Evolutionary conservation across 352 stramenopile genomes (phyloP), one percentile per base, ranked within the genome.

Genomic region (Thraustotheca clavata): DNA sequence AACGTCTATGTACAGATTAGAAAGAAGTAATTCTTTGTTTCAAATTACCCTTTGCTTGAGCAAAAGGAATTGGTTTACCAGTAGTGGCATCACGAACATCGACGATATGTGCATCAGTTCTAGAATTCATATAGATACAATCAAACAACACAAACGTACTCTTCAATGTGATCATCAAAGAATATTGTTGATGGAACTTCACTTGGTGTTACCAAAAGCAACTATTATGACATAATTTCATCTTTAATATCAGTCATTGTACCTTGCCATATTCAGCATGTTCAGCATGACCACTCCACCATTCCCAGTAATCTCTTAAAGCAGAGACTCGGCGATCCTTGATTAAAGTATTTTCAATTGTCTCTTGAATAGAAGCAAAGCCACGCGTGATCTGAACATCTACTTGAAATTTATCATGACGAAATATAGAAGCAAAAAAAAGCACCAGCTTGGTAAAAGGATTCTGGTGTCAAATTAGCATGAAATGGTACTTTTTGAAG

Each of bases 221-320:
- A 40, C 16, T n/a, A 31, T 32, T 60, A 3, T 38, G 5, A 16
- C 20, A 35, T 27, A 26, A 63, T 24, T 22, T 9, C 29, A 31
- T 16, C 67, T 7, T 7, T 14, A 16, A 48, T 31, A 31, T 24
- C 27, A 31, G n/a, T 54, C 18, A 14, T 9, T 46, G 29, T 69
- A 69, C 43, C 66, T 71, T 94, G 50, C 84, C 84, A 67, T 88
- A 91, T 62, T 89, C 79, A 33, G 71, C 74, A 38, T 73, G 62
- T 62, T 94, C 84, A 29, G 79, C 84, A 62, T 94, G 84, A 3
- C 80, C 76, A 40, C 80, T 89, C 83, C 83, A 92, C 80, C 81
- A 91, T 68, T 92, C 83, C 77, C 78, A 92, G 69, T 91, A 91
- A 59, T 93, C 84, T 54, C 84, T 80, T 49, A 93, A 70, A 6